A percentile compares a stretch with the other conserved stretches of the same genome.
These are phyloP conservation scores for Heracleum sosnowskyi DNA, from an alignment of 129 eudicot species.

Conservation along the genomic window DNA sequence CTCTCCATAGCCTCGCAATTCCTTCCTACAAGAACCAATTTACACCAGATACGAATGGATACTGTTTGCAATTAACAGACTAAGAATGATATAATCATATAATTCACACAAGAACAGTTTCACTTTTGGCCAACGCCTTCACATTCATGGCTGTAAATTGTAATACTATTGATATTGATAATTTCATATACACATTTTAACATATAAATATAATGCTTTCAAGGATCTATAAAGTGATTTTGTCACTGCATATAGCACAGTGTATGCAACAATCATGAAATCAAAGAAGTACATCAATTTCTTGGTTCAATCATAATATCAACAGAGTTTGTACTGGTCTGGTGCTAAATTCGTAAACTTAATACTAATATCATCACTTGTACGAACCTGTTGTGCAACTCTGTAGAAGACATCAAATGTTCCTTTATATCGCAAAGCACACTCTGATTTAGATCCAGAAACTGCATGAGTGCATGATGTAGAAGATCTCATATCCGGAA, in stretches of 20 bases:
- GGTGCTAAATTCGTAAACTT: not conserved
- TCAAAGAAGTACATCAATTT: not conserved
- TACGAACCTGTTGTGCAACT: slow-evolving; percentile 67
- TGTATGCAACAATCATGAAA: not conserved
- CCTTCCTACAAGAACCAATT: slow-evolving; percentile 57
- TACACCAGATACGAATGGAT: slow-evolving; percentile 6
- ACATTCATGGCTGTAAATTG: not conserved
- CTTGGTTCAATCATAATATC: not conserved
- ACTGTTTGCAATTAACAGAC: not conserved
- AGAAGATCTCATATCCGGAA: slow-evolving; percentile 38
- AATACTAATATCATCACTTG: not conserved
- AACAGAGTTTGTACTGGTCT: not conserved
- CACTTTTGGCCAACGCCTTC: not conserved
- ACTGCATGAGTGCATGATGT: slow-evolving; percentile 32
- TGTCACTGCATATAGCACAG: not conserved
- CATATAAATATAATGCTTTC: not conserved
- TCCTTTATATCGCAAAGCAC: slow-evolving; percentile 57
- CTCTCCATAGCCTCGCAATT: slow-evolving; percentile 74
- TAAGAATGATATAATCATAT: not conserved
- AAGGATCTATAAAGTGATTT: not conserved
- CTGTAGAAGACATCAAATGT: slow-evolving; percentile 77
- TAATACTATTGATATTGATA: not conserved
- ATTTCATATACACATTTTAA: not conserved
- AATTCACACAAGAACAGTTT: not conserved
- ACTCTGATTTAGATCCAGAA: slow-evolving; percentile 28